Base-by-base conservation (phyloP, 495 filamentous ascomycete species). In the Clohesyomyces aquaticus region DNA sequence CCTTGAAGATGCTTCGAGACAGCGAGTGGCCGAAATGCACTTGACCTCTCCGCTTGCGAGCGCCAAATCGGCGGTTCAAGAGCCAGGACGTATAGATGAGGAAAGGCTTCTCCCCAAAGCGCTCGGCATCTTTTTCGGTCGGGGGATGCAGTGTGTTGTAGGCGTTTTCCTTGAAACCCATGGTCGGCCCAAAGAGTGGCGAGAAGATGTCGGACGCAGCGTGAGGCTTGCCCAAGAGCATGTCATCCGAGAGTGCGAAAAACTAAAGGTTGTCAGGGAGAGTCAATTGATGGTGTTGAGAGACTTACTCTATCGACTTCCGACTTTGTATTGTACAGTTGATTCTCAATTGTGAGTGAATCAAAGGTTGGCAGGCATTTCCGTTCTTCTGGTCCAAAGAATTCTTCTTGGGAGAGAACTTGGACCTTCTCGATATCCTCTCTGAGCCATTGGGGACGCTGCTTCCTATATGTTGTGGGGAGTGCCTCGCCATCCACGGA, bases 61-160 rank as follows among this genome's bases (percentile, higher is more conserved):
- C 70, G 28, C 77, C 77, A 42, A 79, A 79, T 10, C 77, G 70
- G 21, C 74, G 75, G 53, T 79, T 79, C 3, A 79, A 65, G 21
- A 79, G 71, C 73, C 76, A 78, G 1, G 77, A 79, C 9, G 77
- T 79, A 59, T 79, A 79, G 52, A 78, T 78, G 19, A 75, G 74
- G 53, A 73, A 79, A 0, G 77, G 77, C 55, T 77, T 78, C 67
- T 79, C 77, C 42, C 77, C 77, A 51, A 79, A 79, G 16, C 66
- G 66, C 23, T 69, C 51, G 21, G 66, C 66, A 41, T 69, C 66
- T 41, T 59, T 49, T 28, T 65, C 62, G 18, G 75, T 74, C 14
- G 77, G 77, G n/a, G 73, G 71, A 1, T 63, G 70, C 52, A 72
- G 65, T 26, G 75, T 77, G 67, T 77, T 79, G 45, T 78, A 79